Percentiles rank a stretch among this genome's conserved stretches.
These are phyloP conservation scores for Colletotrichum orbiculare DNA, from an alignment of 2,329 filamentous ascomycete species.

Conservation along the genomic window DNA sequence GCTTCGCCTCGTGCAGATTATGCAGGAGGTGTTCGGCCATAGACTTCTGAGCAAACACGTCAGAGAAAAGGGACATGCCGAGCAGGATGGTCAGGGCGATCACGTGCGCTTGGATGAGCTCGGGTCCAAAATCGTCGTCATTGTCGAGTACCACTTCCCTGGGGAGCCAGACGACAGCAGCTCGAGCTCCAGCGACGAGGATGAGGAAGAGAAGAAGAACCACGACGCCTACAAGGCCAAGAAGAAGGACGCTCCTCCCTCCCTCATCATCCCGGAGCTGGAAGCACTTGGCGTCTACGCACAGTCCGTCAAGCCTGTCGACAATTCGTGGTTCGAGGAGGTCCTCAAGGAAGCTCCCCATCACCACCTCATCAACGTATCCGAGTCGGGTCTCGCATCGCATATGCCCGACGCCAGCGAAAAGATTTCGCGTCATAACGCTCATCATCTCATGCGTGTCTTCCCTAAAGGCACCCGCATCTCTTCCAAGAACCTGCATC, in stretches of 20 bases:
- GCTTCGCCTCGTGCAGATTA: conserved; percentile 70
- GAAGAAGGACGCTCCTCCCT: conserved; percentile 58
- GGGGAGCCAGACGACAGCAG: conserved; percentile 58
- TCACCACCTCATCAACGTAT: conserved; percentile 76
- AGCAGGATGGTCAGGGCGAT: conserved; percentile 61
- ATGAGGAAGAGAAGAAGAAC: conserved; percentile 55
- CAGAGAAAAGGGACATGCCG: conserved; percentile 64
- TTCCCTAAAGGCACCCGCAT: conserved; percentile 77
- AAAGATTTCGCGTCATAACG: conserved; percentile 69
- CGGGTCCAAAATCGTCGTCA: conserved; percentile 72
- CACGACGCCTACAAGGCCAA: conserved; percentile 58
- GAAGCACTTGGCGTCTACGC: conserved; percentile 75
- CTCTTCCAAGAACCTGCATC: conserved; percentile 71
- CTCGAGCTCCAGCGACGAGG: conserved; percentile 49
- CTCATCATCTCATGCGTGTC: conserved; percentile 75
- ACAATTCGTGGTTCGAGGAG: conserved; percentile 73
- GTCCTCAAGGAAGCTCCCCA: conserved; percentile 67
- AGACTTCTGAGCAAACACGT: conserved; percentile 68
- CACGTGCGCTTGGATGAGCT: conserved; percentile 70
- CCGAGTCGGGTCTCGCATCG: conserved; percentile 67
- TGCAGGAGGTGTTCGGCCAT: conserved; percentile 71
- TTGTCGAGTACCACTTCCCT: conserved; percentile 74
- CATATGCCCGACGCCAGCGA: conserved; percentile 59
- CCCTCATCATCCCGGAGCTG: conserved; percentile 71
- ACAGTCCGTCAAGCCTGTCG: conserved; percentile 74